Evolutionary conservation across 1,284 basidiomycete genomes (phyloP), one percentile per base, ranked within the genome.

Genomic region (Rugosomyces carneus): DNA sequence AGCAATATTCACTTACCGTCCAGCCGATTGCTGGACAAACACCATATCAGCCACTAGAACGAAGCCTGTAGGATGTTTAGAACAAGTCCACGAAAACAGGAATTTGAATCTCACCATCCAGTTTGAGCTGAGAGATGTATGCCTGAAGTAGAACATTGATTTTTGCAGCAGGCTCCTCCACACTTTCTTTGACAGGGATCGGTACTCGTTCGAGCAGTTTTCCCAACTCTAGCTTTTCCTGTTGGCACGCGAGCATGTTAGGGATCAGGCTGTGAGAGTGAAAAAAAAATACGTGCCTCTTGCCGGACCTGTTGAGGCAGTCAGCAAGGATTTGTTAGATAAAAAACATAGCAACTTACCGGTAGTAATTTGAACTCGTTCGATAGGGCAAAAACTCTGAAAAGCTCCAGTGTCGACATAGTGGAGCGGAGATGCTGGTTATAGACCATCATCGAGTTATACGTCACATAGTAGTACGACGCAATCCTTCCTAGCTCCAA

Each of bases 31-130:
- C 55, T 91, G 88, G 3, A 95, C 83, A 59, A 93, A 97, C 4
- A 98, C 94, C 96, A 99, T 99, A 64, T 99, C 95, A 1, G 95
- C 93, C 13, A 98, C 89, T 15, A 99, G 82, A 5, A 94, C 94
- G 61, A 98, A 99, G 0, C 86, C 84, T 81, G n/a, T n/a, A 37
- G n/a, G n/a, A 7, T 32, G 16, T 26, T 45, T 37, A 31, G 27
- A 42, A 35, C 31, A 24, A 8, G 3, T 16, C 10, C 2, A 51
- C 0, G 29, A 18, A 4, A 15, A 32, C 16, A 29, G 1, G 16
- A n/a, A 3, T 36, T 8, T 27, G 11, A 32, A 19, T 54, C 61
- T 3, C 46, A 70, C 91, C 93, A 50, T 95, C 90, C 1, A 99
- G 77, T 66, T 93, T 96, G 45, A 98, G 81, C 57, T 93, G 86